phyloP scores from a whole-genome alignment of 164 flowering plant genomes.

The Sedum album region DNA sequence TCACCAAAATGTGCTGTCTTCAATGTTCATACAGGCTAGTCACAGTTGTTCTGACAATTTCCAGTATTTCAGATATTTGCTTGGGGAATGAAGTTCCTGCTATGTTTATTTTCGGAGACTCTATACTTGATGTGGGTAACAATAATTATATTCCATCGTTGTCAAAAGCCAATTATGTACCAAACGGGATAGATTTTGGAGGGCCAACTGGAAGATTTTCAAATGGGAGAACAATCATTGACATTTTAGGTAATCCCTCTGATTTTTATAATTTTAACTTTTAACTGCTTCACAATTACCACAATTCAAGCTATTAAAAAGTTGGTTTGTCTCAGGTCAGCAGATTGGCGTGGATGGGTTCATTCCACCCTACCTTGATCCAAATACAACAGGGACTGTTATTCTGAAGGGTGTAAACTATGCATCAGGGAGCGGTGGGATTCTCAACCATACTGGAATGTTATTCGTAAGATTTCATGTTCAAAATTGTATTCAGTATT shows the following conservation, averaged over 20 bases:
- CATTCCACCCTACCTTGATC: conserved; percentile 54
- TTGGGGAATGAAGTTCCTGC: conserved; percentile 25
- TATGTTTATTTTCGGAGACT: conserved; percentile 69
- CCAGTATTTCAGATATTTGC: background rate
- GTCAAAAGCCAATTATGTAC: conserved; percentile 51
- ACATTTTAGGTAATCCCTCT: conserved; percentile 22
- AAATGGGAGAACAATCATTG: too few species aligned
- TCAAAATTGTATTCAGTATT: too few species aligned
- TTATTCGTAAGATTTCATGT: conserved; percentile 30
- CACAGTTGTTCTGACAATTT: background rate
- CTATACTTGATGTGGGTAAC: conserved; percentile 74
- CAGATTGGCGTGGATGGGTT: conserved; percentile 31
- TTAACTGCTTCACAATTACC: background rate
- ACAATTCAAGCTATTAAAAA: too few species aligned
- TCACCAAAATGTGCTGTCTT: background rate
- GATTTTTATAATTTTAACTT: background rate
- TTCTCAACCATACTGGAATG: conserved; percentile 37
- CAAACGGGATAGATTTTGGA: conserved; percentile 75
- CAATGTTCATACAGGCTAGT: background rate
- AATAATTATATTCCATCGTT: conserved; percentile 63
- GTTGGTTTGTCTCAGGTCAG: conserved; percentile 29
- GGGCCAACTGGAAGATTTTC: too few species aligned
- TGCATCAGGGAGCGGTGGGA: conserved; percentile 61
- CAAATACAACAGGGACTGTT: conserved; percentile 33
- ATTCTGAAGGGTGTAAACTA: conserved; percentile 48